phyloP scores from a whole-genome alignment of 257 asterid species.

The Handroanthus guayacan region DNA sequence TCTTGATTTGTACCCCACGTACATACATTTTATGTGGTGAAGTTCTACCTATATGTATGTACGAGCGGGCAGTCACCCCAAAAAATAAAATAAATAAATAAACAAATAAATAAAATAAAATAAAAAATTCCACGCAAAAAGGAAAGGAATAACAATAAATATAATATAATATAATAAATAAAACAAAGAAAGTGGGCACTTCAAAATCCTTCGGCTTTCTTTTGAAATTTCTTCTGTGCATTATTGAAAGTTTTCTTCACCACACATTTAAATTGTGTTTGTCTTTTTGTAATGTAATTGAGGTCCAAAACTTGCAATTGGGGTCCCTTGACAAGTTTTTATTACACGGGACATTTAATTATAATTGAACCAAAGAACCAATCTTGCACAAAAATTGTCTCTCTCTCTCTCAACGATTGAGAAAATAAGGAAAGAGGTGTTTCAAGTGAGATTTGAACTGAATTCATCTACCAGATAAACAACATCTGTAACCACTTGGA shows the following conservation, averaged over 20 bases:
- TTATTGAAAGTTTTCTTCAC: constrained; percentile 28
- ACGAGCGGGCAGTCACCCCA: background rate
- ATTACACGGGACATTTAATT: background rate
- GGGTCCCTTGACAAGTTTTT: background rate
- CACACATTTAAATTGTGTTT: constrained; percentile 28
- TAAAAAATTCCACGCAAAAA: too few relatives aligned
- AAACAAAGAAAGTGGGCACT: too few relatives aligned
- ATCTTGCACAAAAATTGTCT: constrained; percentile 14
- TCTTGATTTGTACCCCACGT: constrained; percentile 32
- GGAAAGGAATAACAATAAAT: too few relatives aligned
- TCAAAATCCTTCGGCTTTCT: constrained; percentile 24
- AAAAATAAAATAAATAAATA: too few relatives aligned
- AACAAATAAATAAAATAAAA: too few relatives aligned
- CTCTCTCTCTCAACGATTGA: too few relatives aligned
- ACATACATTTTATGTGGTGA: constrained; percentile 37
- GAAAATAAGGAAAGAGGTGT: too few relatives aligned
- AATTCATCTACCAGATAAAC: too few relatives aligned
- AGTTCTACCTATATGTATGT: constrained; percentile 3
- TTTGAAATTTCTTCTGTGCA: constrained; percentile 31
- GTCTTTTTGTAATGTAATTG: constrained; percentile 33
- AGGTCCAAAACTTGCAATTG: constrained; percentile 29
- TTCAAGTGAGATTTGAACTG: too few relatives aligned
- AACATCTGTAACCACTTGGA: too few relatives aligned
- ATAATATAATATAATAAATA: too few relatives aligned
- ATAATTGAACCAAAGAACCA: background rate